These are phyloP conservation scores for Fraxinus sp. DNA, from an alignment of 305 asterid genomes.

Conservation along the genomic window DNA sequence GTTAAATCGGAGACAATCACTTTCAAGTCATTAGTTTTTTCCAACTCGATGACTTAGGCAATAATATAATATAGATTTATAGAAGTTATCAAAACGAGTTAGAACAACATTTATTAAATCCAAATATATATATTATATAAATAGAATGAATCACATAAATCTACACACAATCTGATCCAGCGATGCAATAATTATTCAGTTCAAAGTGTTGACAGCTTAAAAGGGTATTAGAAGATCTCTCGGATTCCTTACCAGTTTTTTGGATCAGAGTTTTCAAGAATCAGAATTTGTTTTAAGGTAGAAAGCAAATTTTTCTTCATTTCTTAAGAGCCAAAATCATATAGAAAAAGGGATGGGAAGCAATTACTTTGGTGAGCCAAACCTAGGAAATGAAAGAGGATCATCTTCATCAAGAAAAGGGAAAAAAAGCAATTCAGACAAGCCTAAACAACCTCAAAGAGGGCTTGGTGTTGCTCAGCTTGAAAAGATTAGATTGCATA, in stretches of 20 bases:
- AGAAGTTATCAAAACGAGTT: constrained; percentile 38
- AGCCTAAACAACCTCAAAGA: constrained; percentile 86
- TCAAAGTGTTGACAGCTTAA: constrained; percentile 61
- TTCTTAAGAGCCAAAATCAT: neutral
- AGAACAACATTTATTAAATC: constrained; percentile 27
- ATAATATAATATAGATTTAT: constrained; percentile 30
- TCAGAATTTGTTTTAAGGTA: neutral
- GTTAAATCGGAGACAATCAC: constrained; percentile 54
- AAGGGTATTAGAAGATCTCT: constrained; percentile 53
- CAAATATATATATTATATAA: constrained; percentile 31
- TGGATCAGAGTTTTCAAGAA: neutral
- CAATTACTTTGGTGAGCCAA: constrained; percentile 57
- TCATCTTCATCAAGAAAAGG: constrained; percentile 54
- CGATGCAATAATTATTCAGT: constrained; percentile 69
- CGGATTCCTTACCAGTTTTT: constrained; percentile 25
- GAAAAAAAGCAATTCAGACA: constrained; percentile 59
- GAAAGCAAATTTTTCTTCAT: constrained; percentile 9
- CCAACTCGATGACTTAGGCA: constrained; percentile 31
- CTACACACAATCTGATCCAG: constrained; percentile 79
- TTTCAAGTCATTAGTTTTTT: constrained; percentile 22
- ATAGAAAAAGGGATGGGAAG: constrained; percentile 47
- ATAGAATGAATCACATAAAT: constrained; percentile 56
- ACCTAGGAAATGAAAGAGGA: constrained; percentile 42
- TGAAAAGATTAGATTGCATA: constrained; percentile 86
- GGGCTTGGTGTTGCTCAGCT: constrained; percentile 95